These are phyloP conservation scores for Debaryomycetaceae sp. DNA, from an alignment of 1,139 yeast genomes.

Conservation along the genomic window DNA sequence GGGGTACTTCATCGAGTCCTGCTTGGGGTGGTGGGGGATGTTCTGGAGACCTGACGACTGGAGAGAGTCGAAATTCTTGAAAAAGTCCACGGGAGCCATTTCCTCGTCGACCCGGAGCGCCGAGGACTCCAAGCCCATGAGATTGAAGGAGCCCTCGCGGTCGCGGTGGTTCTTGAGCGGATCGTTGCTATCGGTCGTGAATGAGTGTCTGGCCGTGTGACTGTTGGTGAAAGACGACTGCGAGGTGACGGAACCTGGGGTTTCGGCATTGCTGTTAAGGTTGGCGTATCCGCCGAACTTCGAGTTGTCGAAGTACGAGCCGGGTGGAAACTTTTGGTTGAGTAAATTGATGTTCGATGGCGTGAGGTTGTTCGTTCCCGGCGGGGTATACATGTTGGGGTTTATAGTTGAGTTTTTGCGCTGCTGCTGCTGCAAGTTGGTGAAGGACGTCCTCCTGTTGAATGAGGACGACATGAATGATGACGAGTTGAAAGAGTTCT, in stretches of 20 bases:
- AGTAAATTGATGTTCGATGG: conserved; percentile 25
- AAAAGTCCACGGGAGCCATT: conserved; percentile 19
- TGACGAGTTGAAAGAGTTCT: conserved; percentile 16
- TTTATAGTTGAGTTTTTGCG: conserved; percentile 12
- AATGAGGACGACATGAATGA: conserved; percentile 20
- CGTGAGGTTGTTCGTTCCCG: conserved; percentile 16
- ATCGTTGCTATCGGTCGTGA: neutral
- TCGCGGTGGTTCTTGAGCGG: neutral
- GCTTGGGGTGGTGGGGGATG: conserved; percentile 3
- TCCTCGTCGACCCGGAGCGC: conserved; percentile 6
- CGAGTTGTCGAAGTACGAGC: conserved; percentile 27
- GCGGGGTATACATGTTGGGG: conserved; percentile 3
- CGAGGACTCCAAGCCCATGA: neutral
- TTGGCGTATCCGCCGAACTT: conserved; percentile 13
- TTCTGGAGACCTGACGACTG: neutral
- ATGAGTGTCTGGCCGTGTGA: conserved; percentile 8
- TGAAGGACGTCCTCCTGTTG: conserved; percentile 18
- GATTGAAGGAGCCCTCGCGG: neutral
- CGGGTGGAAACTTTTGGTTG: conserved; percentile 22
- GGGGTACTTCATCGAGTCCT: conserved; percentile 27
- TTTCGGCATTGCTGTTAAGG: conserved; percentile 11
- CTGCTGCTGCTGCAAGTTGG: conserved; percentile 12
- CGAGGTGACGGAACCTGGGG: conserved; percentile 24
- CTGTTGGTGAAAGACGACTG: conserved; percentile 14
- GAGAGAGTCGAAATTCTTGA: conserved; percentile 13